Percentiles rank a stretch among this genome's conserved stretches.
These are phyloP conservation scores for Aspergillus pseudotamarii DNA, from an alignment of 2,329 filamentous ascomycete genomes.

Conservation along the genomic window DNA sequence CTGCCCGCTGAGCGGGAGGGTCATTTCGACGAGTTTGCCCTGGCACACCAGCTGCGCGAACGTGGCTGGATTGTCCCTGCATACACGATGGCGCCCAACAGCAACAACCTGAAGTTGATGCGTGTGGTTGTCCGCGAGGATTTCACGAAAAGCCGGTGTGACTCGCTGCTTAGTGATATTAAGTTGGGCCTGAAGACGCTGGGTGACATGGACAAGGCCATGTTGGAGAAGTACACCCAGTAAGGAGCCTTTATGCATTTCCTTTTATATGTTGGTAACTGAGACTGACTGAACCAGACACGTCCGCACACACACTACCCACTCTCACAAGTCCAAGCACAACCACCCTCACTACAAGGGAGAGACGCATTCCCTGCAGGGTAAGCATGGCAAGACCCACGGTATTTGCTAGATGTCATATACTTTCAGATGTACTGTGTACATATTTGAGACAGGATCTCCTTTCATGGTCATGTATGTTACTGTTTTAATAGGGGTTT, in stretches of 20 bases:
- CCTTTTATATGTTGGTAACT: background rate
- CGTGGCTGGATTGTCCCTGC: constrained; percentile 93
- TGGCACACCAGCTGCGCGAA: constrained; percentile 83
- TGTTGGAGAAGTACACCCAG: constrained; percentile 69
- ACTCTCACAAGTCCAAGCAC: constrained; percentile 57
- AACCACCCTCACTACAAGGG: constrained; percentile 60
- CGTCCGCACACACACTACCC: constrained; percentile 59
- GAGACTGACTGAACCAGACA: constrained; percentile 34
- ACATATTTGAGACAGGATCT: background rate
- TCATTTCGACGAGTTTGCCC: constrained; percentile 72
- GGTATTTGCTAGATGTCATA: constrained; percentile 65
- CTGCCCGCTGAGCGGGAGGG: constrained; percentile 61
- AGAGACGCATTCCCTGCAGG: constrained; percentile 85
- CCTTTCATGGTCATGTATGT: background rate
- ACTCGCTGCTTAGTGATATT: constrained; percentile 76
- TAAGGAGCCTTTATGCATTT: constrained; percentile 43
- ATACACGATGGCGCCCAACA: constrained; percentile 95
- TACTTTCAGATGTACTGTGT: background rate
- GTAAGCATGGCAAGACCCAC: constrained; percentile 89
- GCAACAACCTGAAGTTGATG: constrained; percentile 82
- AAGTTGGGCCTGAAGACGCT: constrained; percentile 74
- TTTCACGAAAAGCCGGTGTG: constrained; percentile 80
- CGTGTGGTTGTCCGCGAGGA: constrained; percentile 91
- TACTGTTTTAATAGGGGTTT: background rate
- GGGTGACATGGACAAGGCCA: constrained; percentile 71